Evolutionary conservation across 805 yeast genomes (phyloP), one percentile per base, ranked within the genome.

Genomic region (Pichia manshurica): DNA sequence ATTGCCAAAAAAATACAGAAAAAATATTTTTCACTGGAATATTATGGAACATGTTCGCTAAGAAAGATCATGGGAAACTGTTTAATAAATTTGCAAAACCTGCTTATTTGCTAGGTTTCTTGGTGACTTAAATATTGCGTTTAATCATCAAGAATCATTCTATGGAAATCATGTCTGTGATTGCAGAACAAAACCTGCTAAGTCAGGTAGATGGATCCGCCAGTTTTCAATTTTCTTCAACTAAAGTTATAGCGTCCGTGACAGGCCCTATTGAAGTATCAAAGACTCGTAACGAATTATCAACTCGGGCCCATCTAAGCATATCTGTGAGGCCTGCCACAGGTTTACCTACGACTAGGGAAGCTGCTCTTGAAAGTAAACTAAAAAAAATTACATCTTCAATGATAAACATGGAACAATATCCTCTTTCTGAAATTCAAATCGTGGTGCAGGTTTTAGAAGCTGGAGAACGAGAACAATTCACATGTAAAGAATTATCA

Each of bases 201-300:
- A 66, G 69, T 46, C 75, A 79, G 52, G 91, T 83, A 2, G 96
- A 88, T 62, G 97, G 97, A 1, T 86, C 95, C 1, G 81, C 91
- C 1, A 75, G 75, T 21, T 70, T 81, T 48, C 61, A 66, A 15
- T 61, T 67, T n/a, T 78, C 75, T 2, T 63, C 63, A 16, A 78
- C 84, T 1, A 76, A 76, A 48, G 81, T 85, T 3, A 66, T 90
- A 2, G 79, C 83, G 38, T 81, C 96, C 0, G 90, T 91, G 1
- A 77, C 90, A 1, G 99, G 99, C 0, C 99, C 99, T 0, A 75
- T 91, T 28, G 97, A 91, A 58, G 55, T 57, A 2, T 82, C 87
- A 10, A 84, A 82, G 61, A 66, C 79, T 13, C 77, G 91, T 56
- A 96, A 89, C 60, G 98, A 91, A 62, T 64, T 82, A 31, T 96